Evolutionary conservation across 2,329 filamentous ascomycete species (phyloP).

Genomic region (Lanzia echinophila): DNA sequence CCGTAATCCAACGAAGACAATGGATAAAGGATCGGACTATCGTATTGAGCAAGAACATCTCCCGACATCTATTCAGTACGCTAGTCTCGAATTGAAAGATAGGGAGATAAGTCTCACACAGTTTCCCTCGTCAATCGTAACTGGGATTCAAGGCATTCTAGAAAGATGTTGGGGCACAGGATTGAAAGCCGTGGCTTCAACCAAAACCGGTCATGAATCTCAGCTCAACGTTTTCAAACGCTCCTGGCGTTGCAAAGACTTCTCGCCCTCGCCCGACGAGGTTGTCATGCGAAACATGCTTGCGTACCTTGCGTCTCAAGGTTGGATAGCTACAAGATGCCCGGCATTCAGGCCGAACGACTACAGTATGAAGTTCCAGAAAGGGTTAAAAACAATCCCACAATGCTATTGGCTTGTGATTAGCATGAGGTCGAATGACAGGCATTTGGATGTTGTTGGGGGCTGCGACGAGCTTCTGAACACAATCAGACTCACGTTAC

Average conservation of each 20-base stretch:
- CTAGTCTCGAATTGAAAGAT: too few species aligned
- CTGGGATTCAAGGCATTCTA: too few species aligned
- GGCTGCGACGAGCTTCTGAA: slow-evolving; percentile 5
- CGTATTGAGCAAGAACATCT: too few species aligned
- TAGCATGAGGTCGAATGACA: background rate
- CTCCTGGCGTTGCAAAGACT: background rate
- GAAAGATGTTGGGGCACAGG: too few species aligned
- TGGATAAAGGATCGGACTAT: too few species aligned
- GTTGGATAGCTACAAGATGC: background rate
- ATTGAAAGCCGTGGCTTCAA: too few species aligned
- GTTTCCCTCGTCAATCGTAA: too few species aligned
- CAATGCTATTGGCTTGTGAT: slow-evolving; percentile 7
- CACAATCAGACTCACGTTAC: slow-evolving; percentile 1
- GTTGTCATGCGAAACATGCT: background rate
- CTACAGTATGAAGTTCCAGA: background rate
- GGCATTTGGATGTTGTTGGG: background rate
- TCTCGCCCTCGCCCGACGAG: background rate
- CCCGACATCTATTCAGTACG: too few species aligned
- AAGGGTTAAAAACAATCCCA: background rate
- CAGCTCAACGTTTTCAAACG: background rate
- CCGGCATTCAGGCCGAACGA: background rate
- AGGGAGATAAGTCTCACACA: too few species aligned
- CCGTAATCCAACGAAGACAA: too few species aligned
- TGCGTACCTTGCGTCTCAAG: slow-evolving; percentile 1
- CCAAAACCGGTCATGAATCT: too few species aligned